Conservation (phyloP, 352 stramenopile species). For the Phytophthora pluvialis region DNA sequence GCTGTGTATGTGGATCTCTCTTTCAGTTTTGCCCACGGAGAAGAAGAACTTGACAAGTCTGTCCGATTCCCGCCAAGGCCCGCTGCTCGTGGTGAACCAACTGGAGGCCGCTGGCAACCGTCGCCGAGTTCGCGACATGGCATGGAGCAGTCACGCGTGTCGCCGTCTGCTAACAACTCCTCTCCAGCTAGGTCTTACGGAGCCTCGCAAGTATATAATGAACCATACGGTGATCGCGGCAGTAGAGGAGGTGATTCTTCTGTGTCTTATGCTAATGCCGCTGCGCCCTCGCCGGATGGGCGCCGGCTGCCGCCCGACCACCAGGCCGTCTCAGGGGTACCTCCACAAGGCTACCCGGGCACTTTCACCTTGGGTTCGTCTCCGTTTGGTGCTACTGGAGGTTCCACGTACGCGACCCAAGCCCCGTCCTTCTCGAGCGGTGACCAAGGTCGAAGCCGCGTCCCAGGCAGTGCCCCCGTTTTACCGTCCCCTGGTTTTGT, state of each 20-base stretch:
- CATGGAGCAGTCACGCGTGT: slow-evolving; percentile 26
- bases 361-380: slow-evolving; percentile 24
- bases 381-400: slow-evolving; percentile 21
- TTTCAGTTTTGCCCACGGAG: slow-evolving; percentile 82
- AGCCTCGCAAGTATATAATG: slow-evolving; percentile 67
- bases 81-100: slow-evolving; percentile 25
- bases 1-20: slow-evolving; percentile 31
- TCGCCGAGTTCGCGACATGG: slow-evolving; percentile 25
- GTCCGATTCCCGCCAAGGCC: slow-evolving; percentile 21
- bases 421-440: slow-evolving; percentile 21
- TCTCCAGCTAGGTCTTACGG: slow-evolving; percentile 68
- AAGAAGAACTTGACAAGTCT: slow-evolving; percentile 66
- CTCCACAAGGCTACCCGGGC: slow-evolving; percentile 28
- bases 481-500: slow-evolving; percentile 27
- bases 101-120: slow-evolving; percentile 37
- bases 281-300: slow-evolving; percentile 30
- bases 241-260: slow-evolving; percentile 49
- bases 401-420: slow-evolving; percentile 30
- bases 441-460: slow-evolving; percentile 30
- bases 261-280: slow-evolving; percentile 56
- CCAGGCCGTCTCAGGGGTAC: slow-evolving; percentile 5
- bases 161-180: slow-evolving; percentile 35
- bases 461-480: slow-evolving; percentile 28
- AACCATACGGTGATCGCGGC: slow-evolving; percentile 58
- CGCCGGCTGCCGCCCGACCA: slow-evolving; percentile 23